A percentile compares a stretch with the other conserved stretches of the same genome.
Evolutionary conservation across 2,329 filamentous ascomycete genomes (phyloP).

Genomic region (Ophiostoma angusticollis): DNA sequence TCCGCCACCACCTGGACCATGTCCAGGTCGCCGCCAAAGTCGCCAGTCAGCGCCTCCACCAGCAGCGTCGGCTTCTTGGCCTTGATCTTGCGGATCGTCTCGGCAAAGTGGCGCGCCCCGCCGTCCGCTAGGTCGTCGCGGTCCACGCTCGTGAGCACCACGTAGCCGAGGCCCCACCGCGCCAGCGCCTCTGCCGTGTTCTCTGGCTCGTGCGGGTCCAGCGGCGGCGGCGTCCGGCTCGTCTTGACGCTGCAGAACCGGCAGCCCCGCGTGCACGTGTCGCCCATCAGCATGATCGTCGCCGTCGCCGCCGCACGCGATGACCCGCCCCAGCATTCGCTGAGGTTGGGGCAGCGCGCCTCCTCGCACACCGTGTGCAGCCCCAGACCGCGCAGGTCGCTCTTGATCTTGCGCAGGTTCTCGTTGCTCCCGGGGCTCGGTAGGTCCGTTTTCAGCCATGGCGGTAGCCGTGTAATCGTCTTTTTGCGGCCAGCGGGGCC

Average conservation of each 20-base stretch:
- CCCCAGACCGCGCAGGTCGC: conserved; percentile 76
- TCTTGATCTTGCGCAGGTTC: conserved; percentile 92
- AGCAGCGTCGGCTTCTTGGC: conserved; percentile 63
- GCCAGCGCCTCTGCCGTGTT: conserved; percentile 87
- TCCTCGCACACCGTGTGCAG: conserved; percentile 97
- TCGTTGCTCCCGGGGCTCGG: conserved; percentile 52
- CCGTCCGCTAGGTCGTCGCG: conserved; percentile 85
- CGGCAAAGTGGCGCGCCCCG: conserved; percentile 78
- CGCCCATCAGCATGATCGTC: conserved; percentile 99
- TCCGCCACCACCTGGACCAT: conserved; percentile 76
- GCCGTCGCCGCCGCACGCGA: conserved; percentile 85
- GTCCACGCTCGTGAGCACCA: conserved; percentile 87
- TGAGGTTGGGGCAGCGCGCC: conserved; percentile 92
- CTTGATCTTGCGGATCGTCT: conserved; percentile 92
- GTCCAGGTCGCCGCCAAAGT: conserved; percentile 73
- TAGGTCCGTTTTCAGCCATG: conserved; percentile 94
- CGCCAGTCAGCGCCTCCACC: conserved; percentile 76
- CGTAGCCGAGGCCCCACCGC: conserved; percentile 89
- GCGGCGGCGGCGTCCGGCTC: conserved; percentile 55
- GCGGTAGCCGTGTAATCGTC: conserved; percentile 63
- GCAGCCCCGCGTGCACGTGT: conserved; percentile 92
- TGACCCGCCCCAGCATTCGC: conserved; percentile 91
- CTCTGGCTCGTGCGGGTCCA: conserved; percentile 94
- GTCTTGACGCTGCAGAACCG: conserved; percentile 98
- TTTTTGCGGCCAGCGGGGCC: conserved; percentile 49